Percentiles rank a stretch among this genome's conserved stretches.
Conservation (phyloP, 2,329 filamentous ascomycete species). For the Calonectria montana region DNA sequence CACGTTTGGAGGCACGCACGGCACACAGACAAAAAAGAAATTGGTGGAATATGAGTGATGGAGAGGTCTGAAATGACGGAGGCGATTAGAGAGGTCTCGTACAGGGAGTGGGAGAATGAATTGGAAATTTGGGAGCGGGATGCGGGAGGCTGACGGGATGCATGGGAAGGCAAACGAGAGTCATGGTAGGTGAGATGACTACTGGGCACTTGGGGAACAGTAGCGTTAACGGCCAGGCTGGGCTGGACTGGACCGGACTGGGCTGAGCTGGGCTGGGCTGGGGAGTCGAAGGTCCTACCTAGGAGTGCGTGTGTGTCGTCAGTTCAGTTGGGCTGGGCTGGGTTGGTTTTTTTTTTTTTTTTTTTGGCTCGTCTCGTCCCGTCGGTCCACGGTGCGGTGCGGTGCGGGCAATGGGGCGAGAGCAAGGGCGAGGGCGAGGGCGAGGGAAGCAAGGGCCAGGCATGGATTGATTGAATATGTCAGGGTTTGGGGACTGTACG, state of each 20-base stretch:
- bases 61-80: background rate
- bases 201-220: background rate
- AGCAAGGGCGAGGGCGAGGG: background rate
- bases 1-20: constrained; percentile 9
- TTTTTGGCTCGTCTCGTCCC: constrained; percentile 21
- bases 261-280: background rate
- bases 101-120: background rate
- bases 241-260: background rate
- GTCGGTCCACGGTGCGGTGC: constrained; percentile 8
- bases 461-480: background rate
- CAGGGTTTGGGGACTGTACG: background rate
- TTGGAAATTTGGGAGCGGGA: background rate
- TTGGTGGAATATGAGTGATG: background rate
- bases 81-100: background rate
- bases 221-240: background rate
- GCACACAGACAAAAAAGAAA: background rate
- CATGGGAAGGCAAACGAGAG: background rate
- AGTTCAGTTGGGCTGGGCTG: background rate
- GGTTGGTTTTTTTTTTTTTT: background rate
- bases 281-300: background rate
- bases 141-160: background rate
- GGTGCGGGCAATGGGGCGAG: constrained; percentile 12
- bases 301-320: background rate
- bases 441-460: background rate
- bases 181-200: background rate